phyloP scores from a whole-genome alignment of 306 rosid genomes.

The Rosa lucieae region DNA sequence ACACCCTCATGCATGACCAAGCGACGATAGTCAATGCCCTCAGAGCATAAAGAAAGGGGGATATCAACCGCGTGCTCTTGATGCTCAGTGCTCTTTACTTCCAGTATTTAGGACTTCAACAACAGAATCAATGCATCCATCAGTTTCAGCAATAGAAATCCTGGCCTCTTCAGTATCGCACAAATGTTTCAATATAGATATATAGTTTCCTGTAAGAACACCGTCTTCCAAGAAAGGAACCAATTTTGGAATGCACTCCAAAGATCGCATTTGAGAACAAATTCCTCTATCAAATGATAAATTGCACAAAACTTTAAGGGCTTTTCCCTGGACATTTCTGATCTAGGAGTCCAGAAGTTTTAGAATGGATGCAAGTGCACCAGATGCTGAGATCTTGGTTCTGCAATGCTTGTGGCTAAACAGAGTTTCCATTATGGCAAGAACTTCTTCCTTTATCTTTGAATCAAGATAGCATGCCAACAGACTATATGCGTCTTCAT shows the following conservation, averaged over 20 bases:
- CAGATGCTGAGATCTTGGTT: constrained; percentile 46
- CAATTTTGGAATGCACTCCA: constrained; percentile 57
- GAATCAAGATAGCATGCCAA: constrained; percentile 60
- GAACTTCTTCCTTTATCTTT: constrained; percentile 57
- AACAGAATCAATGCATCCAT: constrained; percentile 67
- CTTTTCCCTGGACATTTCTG: constrained; percentile 49
- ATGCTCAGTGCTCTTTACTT: constrained; percentile 50
- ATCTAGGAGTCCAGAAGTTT: constrained; percentile 47
- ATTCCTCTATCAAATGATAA: constrained; percentile 53
- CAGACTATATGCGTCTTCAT: constrained; percentile 47
- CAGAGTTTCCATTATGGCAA: constrained; percentile 60
- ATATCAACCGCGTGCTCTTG: constrained; percentile 72
- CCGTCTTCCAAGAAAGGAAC: constrained; percentile 50
- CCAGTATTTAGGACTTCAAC: constrained; percentile 55
- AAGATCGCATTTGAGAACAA: constrained; percentile 43
- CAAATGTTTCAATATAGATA: constrained; percentile 56
- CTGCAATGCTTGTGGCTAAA: constrained; percentile 39
- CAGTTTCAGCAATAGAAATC: constrained; percentile 59
- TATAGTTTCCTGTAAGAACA: constrained; percentile 44
- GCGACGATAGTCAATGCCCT: constrained; percentile 50
- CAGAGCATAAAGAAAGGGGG: constrained; percentile 66
- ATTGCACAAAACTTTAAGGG: constrained; percentile 46
- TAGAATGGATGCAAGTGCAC: constrained; percentile 49
- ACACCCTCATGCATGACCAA: constrained; percentile 55
- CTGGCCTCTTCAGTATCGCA: constrained; percentile 52